A percentile compares a stretch with the other conserved stretches of the same genome.
Conservation (phyloP, 495 filamentous ascomycete species). For the Xylona heveae region DNA sequence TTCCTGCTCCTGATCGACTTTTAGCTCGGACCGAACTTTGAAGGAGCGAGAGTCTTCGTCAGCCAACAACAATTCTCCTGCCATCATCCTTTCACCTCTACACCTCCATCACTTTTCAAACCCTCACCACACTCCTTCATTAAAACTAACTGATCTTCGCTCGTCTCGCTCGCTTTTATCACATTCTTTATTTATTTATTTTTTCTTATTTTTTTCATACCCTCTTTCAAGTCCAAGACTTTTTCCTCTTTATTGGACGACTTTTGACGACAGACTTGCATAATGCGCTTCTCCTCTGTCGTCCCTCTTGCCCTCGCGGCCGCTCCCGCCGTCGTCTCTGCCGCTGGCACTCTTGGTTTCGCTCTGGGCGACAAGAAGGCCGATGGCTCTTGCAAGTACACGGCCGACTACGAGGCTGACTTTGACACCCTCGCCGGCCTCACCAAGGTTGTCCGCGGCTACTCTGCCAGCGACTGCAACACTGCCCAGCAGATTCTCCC, state of each 20-base stretch:
- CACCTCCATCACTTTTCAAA: too few relatives aligned
- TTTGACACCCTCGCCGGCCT: slow-evolving; percentile 32
- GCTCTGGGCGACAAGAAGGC: slow-evolving; percentile 26
- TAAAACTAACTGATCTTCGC: too few relatives aligned
- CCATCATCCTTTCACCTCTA: too few relatives aligned
- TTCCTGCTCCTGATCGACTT: too few relatives aligned
- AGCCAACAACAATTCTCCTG: too few relatives aligned
- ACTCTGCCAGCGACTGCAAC: slow-evolving; percentile 47
- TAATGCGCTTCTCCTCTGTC: slow-evolving; percentile 23
- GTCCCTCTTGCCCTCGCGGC: slow-evolving; percentile 21
- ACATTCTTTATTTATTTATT: slow-evolving; percentile 4
- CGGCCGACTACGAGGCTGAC: slow-evolving; percentile 42
- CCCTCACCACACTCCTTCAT: too few relatives aligned
- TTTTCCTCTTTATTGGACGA: slow-evolving; percentile 1
- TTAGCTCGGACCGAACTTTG: too few relatives aligned
- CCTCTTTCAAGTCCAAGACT: neutral
- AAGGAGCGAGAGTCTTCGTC: too few relatives aligned
- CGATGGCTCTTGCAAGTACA: slow-evolving; percentile 23
- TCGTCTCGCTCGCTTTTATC: slow-evolving; percentile 3
- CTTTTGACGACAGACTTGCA: slow-evolving; percentile 6
- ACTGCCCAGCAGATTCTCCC: slow-evolving; percentile 45
- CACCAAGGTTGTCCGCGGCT: slow-evolving; percentile 42
- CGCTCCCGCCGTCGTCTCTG: slow-evolving; percentile 20
- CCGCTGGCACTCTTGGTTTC: slow-evolving; percentile 25
- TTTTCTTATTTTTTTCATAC: slow-evolving; percentile 3